Conservation (phyloP, 1,284 basidiomycete genomes). For the Exobasidium cylindrosporum region DNA sequence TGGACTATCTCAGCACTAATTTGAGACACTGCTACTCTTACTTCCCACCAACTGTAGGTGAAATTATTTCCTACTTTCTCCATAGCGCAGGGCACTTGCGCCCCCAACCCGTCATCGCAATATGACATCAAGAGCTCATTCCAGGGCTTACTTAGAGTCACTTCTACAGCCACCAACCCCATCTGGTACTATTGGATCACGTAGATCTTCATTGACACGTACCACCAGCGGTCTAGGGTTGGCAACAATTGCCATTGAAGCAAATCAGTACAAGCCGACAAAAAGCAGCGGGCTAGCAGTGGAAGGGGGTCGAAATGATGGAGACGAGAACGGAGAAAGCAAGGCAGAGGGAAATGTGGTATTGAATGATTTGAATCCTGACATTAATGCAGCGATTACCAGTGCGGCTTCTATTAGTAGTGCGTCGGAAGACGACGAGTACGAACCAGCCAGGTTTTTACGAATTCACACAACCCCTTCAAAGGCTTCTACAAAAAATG, state of each 20-base stretch:
- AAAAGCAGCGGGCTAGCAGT: constrained; percentile 1
- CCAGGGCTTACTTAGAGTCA: constrained; percentile 4
- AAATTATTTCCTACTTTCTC: too few species aligned
- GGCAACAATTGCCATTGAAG: background rate
- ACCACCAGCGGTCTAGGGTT: background rate
- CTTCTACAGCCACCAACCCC: constrained; percentile 8
- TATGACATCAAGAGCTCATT: constrained; percentile 2
- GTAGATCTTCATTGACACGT: background rate
- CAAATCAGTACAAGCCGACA: constrained; percentile 9
- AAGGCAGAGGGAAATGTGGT: background rate
- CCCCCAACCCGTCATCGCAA: background rate
- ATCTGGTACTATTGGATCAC: constrained; percentile 1
- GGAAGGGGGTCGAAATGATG: background rate
- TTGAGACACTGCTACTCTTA: too few species aligned
- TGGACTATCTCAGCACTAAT: too few species aligned
- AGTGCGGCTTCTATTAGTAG: background rate
- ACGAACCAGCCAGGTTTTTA: constrained; percentile 2
- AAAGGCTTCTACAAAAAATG: too few species aligned
- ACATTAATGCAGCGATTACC: background rate
- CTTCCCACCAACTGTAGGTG: too few species aligned
- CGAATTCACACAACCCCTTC: background rate
- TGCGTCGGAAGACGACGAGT: background rate
- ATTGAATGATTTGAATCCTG: background rate
- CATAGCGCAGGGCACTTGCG: background rate
- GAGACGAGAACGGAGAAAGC: background rate